Conservation (phyloP, 2,329 filamentous ascomycete species). For the Penicillium sp. region DNA sequence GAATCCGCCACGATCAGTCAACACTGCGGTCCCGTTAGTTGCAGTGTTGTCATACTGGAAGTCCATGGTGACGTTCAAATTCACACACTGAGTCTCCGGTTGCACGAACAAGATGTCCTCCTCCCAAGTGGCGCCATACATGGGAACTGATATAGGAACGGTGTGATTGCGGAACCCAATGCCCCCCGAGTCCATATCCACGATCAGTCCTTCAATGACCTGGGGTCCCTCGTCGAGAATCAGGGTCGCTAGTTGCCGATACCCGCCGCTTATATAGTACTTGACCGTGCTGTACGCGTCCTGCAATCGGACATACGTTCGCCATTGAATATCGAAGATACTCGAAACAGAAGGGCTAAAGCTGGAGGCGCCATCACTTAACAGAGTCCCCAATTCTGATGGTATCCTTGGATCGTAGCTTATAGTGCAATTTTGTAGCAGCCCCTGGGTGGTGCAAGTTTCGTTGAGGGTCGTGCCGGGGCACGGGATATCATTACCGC, state of each 20-base stretch:
- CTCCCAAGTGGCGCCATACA: not conserved
- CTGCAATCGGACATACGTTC: not conserved
- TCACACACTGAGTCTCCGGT: not conserved
- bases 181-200: not conserved
- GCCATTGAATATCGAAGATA: not conserved
- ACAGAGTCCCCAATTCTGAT: not conserved
- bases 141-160: not conserved
- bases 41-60: not conserved
- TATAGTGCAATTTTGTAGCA: not conserved
- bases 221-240: not conserved
- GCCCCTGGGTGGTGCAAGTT: not conserved
- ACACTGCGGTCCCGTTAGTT: not conserved
- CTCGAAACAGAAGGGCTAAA: not conserved
- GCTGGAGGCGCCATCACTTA: not conserved
- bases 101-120: slow-evolving; percentile 1
- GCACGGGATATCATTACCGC: not conserved
- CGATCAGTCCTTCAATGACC: slow-evolving; percentile 1
- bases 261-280: not conserved
- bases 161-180: not conserved
- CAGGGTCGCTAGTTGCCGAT: not conserved
- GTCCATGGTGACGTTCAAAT: not conserved
- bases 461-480: not conserved
- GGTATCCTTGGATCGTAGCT: not conserved
- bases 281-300: not conserved
- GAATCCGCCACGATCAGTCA: slow-evolving; percentile 1